Base-by-base conservation (phyloP, 306 rosid species). In the Cyamopsis tetragonoloba region DNA sequence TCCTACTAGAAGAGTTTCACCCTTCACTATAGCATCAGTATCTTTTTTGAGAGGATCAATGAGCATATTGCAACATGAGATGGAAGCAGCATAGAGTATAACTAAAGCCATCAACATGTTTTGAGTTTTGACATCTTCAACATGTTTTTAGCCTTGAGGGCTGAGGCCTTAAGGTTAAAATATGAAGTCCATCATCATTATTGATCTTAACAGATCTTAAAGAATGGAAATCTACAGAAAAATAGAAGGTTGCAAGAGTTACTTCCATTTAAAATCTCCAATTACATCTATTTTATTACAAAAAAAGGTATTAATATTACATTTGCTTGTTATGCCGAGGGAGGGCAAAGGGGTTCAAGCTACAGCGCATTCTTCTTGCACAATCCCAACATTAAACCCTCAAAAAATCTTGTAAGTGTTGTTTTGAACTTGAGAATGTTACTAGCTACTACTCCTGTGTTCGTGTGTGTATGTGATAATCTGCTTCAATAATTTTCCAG, bases 201-300 rank as follows among this genome's bases (percentile, higher is more conserved):
- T 47, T 24, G 50, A 27, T 46, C 50, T 39, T 46, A 54, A 55
- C n/a, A 38, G 6, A 42, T 17, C 34, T 17, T 35, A 19, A 15
- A 56, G 47, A 47, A 55, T 69, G 56, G 43, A 37, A 48, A 68
- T 26, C 19, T 48, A 48, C 6, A 48, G 20, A 53, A 79, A 79
- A 27, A 47, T 43, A 55, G 12, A 39, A 48, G 23, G 65, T 18
- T 22, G 53, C 39, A 35, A 55, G 49, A 72, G 24, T 23, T 55
- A 9, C 79, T 54, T 68, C 20, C 13, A 57, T 63, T n/a, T 18
- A 64, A 68, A 67, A 24, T 42, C 34, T 53, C 53, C 41, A 69
- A 43, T 48, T 44, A 70, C 77, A 70, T 35, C 32, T 54, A n/a
- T 70, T 70, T 62, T 38, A 54, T 19, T 14, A 2, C 26, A 62